Conservation (phyloP, 2,329 filamentous ascomycete genomes). For the Camptophora hylomeconis region DNA sequence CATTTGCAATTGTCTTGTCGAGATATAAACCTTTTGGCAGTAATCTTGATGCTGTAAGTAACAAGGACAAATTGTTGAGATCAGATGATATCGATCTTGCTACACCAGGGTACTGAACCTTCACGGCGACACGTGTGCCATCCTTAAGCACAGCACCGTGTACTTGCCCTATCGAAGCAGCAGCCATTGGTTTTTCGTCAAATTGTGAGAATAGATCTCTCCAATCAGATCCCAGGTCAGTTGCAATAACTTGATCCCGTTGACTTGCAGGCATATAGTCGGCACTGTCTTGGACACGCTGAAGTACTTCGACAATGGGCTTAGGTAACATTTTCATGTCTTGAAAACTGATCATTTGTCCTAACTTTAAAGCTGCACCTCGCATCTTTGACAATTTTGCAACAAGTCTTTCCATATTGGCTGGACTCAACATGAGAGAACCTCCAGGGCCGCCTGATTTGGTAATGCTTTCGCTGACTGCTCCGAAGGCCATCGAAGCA, state of each 20-base stretch:
- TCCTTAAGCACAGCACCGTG: constrained; percentile 71
- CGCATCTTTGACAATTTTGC: constrained; percentile 90
- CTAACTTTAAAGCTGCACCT: constrained; percentile 89
- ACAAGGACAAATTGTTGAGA: constrained; percentile 79
- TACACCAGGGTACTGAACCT: constrained; percentile 94
- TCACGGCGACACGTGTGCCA: constrained; percentile 72
- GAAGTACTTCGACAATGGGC: constrained; percentile 76
- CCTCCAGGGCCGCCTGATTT: constrained; percentile 62
- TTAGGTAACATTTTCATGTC: constrained; percentile 88
- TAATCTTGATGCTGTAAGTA: constrained; percentile 79
- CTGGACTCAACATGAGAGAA: constrained; percentile 74
- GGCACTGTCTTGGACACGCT: constrained; percentile 87
- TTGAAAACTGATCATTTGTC: constrained; percentile 97
- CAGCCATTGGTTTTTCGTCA: constrained; percentile 82
- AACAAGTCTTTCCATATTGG: constrained; percentile 87
- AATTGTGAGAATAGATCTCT: constrained; percentile 70
- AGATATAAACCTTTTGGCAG: constrained; percentile 86
- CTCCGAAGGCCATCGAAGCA: constrained; percentile 89
- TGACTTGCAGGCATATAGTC: constrained; percentile 98
- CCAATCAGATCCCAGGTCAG: constrained; percentile 76
- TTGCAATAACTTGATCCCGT: constrained; percentile 66
- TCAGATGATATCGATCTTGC: constrained; percentile 94
- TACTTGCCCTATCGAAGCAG: constrained; percentile 93
- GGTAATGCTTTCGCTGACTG: constrained; percentile 71
- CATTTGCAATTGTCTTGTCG: constrained; percentile 94